These are phyloP conservation scores for Priceomyces castillae DNA, from an alignment of 805 yeast genomes.

Conservation along the genomic window DNA sequence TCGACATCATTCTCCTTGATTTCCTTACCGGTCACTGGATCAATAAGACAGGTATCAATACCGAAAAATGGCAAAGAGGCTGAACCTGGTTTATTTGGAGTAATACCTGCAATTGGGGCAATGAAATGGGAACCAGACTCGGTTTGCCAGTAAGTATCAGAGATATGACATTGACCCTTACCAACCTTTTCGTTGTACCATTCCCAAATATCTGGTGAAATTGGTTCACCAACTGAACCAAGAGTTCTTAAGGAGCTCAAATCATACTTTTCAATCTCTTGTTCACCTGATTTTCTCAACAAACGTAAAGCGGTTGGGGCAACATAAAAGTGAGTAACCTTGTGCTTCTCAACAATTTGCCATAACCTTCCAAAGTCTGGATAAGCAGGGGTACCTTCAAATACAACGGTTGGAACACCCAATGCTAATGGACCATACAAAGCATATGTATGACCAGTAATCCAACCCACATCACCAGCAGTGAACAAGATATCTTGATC, in stretches of 20 bases:
- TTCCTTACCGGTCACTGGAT: constrained; percentile 72
- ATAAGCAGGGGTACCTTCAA: constrained; percentile 86
- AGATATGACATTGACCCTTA: constrained; percentile 63
- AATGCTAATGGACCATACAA: constrained; percentile 75
- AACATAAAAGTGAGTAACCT: constrained; percentile 75
- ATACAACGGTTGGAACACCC: constrained; percentile 78
- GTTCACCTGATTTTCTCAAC: constrained; percentile 71
- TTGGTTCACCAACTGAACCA: constrained; percentile 87
- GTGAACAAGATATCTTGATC: constrained; percentile 74
- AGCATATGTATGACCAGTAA: constrained; percentile 83
- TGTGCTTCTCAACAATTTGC: constrained; percentile 70
- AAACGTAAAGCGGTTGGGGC: constrained; percentile 83
- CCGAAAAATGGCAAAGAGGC: constrained; percentile 86
- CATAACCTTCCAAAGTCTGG: constrained; percentile 79
- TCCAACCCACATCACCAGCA: constrained; percentile 92
- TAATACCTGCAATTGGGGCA: constrained; percentile 70
- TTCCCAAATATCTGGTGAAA: constrained; percentile 83
- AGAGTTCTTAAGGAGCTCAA: constrained; percentile 63
- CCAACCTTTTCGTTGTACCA: constrained; percentile 79
- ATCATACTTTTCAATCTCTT: constrained; percentile 58
- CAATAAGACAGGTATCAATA: constrained; percentile 67
- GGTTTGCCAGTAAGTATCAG: constrained; percentile 89
- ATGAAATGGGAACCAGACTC: constrained; percentile 81
- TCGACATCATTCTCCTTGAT: constrained; percentile 67
- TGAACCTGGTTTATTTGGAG: constrained; percentile 82